A percentile compares a stretch with the other conserved stretches of the same genome.
These are phyloP conservation scores for Fusarium anthophilum DNA, from an alignment of 2,329 filamentous ascomycete genomes.

Conservation along the genomic window DNA sequence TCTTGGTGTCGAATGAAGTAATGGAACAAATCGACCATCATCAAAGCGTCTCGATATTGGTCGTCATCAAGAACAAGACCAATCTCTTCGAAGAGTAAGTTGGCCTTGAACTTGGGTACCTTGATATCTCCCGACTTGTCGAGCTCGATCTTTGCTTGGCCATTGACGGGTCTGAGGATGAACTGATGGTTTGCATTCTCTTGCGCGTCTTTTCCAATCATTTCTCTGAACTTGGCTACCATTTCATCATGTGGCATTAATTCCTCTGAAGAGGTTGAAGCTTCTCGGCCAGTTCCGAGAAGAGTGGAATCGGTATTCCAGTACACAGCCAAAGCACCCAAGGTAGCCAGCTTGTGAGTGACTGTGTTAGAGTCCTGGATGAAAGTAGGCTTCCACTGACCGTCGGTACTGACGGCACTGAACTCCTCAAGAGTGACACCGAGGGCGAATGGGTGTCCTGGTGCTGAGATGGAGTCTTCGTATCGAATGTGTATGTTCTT, in stretches of 20 bases:
- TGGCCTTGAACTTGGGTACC: conserved; percentile 87
- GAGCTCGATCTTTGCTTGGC: conserved; percentile 92
- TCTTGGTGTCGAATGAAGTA: conserved; percentile 98
- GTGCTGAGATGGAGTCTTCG: conserved; percentile 95
- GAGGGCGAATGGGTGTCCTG: conserved; percentile 92
- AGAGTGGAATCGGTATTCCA: conserved; percentile 96
- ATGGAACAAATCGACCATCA: conserved; percentile 98
- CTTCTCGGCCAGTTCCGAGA: conserved; percentile 82
- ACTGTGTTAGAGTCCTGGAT: conserved; percentile 85
- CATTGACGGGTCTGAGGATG: conserved; percentile 94
- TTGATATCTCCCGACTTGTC: conserved; percentile 88
- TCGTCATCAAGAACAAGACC: conserved; percentile 97
- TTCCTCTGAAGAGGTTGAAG: conserved; percentile 57
- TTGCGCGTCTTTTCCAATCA: conserved; percentile 79
- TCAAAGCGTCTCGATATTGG: conserved; percentile 95
- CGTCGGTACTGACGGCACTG: conserved; percentile 95
- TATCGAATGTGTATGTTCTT: conserved; percentile 99
- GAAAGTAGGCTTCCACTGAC: conserved; percentile 94
- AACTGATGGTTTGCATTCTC: conserved; percentile 77
- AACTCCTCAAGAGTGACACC: conserved; percentile 95
- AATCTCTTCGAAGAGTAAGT: conserved; percentile 94
- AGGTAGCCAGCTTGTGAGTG: conserved; percentile 92
- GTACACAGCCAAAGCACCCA: conserved; percentile 91
- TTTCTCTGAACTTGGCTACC: conserved; percentile 77
- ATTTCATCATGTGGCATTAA: conserved; percentile 78